Conservation (phyloP, 2,329 filamentous ascomycete genomes). For the Aureobasidium sp. region DNA sequence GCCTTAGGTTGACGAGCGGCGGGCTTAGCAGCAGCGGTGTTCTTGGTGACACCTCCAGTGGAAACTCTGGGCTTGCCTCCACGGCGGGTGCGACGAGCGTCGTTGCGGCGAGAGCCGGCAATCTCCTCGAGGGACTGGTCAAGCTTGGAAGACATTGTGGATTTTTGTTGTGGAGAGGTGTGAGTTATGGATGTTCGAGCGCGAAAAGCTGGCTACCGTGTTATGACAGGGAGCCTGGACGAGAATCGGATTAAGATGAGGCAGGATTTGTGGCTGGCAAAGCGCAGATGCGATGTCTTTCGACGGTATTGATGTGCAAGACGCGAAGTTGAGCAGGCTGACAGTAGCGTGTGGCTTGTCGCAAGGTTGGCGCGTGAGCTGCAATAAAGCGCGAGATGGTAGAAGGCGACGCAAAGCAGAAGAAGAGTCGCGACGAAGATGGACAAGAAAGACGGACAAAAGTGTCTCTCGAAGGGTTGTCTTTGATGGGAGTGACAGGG, state of each 20-base stretch:
- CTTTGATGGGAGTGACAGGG: constrained; percentile 7
- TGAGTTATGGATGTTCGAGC: neutral
- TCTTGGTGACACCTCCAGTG: constrained; percentile 79
- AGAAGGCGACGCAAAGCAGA: neutral
- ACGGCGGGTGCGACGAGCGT: constrained; percentile 39
- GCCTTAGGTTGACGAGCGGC: constrained; percentile 40
- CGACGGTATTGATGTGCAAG: neutral
- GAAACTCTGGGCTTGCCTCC: constrained; percentile 56
- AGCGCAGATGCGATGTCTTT: neutral
- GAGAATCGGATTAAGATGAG: neutral
- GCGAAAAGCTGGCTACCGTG: constrained; percentile 2
- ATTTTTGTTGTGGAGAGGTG: constrained; percentile 11
- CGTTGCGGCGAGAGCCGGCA: constrained; percentile 31
- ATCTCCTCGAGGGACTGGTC: constrained; percentile 97
- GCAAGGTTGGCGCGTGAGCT: constrained; percentile 5
- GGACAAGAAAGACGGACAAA: constrained; percentile 1
- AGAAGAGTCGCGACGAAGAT: neutral
- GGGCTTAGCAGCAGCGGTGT: constrained; percentile 48
- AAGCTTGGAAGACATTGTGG: constrained; percentile 80
- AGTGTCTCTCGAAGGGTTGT: neutral
- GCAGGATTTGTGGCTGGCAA: neutral
- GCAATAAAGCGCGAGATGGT: neutral
- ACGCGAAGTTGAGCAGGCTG: neutral
- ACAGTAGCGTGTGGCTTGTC: constrained; percentile 3
- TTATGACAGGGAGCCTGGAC: neutral